phyloP scores from a whole-genome alignment of 2,329 filamentous ascomycete species.

The Hypoxylon sp. region DNA sequence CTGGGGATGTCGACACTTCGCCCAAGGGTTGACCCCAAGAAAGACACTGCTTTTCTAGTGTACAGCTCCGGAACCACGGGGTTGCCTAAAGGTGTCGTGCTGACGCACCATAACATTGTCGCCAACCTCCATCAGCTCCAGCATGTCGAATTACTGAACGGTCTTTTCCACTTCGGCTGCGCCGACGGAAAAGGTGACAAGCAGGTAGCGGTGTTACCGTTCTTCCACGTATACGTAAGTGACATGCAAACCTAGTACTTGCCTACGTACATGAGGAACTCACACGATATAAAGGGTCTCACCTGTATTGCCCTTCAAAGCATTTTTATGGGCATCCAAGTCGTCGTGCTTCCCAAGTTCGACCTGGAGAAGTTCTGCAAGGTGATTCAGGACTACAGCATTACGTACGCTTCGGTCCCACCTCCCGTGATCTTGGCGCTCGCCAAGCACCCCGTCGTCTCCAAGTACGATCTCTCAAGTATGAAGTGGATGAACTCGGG shows the following conservation, averaged over 20 bases:
- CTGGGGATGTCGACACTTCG: conserved; percentile 52
- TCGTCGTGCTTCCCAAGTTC: conserved; percentile 83
- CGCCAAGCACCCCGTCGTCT: conserved; percentile 82
- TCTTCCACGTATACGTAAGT: conserved; percentile 90
- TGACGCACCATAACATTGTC: conserved; percentile 87
- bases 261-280: neutral
- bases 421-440: conserved; percentile 87
- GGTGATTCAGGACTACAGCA: conserved; percentile 79
- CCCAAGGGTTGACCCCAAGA: conserved; percentile 76
- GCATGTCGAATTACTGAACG: conserved; percentile 67
- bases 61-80: conserved; percentile 94
- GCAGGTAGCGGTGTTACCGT: conserved; percentile 84
- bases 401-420: conserved; percentile 86
- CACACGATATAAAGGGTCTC: conserved; percentile 65
- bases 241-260: neutral
- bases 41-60: conserved; percentile 86
- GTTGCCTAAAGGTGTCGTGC: conserved; percentile 90
- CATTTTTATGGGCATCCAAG: conserved; percentile 74
- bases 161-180: conserved; percentile 70
- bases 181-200: conserved; percentile 76
- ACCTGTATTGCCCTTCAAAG: conserved; percentile 79
- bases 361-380: conserved; percentile 84
- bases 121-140: conserved; percentile 76
- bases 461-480: conserved; percentile 84
- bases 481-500: conserved; percentile 89